These are phyloP conservation scores for Pleurozium schreberi DNA, from an alignment of 225 moss, liverwort and hornwort genomes.

Conservation along the genomic window DNA sequence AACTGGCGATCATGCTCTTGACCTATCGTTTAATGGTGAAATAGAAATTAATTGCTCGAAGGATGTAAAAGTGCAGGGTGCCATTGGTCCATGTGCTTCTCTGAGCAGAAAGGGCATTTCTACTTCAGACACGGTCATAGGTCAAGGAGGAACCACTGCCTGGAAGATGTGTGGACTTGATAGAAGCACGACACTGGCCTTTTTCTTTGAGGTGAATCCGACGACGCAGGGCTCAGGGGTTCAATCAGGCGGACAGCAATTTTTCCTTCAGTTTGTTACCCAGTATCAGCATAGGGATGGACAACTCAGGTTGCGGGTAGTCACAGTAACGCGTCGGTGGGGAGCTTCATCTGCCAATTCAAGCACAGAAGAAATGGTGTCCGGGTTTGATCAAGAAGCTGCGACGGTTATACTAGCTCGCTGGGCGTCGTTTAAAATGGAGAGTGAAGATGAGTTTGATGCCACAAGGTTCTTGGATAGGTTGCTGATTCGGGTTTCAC, in stretches of 20 bases:
- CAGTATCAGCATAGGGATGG: slow-evolving; percentile 91
- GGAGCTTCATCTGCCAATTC: slow-evolving; percentile 62
- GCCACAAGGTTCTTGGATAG: slow-evolving; percentile 89
- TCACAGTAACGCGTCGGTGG: slow-evolving; percentile 71
- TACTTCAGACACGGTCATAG: slow-evolving; percentile 68
- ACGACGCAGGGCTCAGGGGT: slow-evolving; percentile 49
- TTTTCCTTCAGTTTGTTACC: slow-evolving; percentile 89
- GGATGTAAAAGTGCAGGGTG: slow-evolving; percentile 94
- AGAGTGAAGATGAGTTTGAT: slow-evolving; percentile 92
- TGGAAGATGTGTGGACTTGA: slow-evolving; percentile 99
- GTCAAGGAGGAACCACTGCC: slow-evolving; percentile 80
- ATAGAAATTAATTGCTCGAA: slow-evolving; percentile 88
- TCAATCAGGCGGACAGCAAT: slow-evolving; percentile 56
- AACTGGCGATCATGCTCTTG: slow-evolving; percentile 69
- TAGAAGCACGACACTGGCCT: slow-evolving; percentile 86
- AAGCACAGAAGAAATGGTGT: slow-evolving; percentile 62
- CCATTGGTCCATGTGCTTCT: slow-evolving; percentile 88
- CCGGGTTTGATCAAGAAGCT: slow-evolving; percentile 95
- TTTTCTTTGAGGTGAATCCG: slow-evolving; percentile 88
- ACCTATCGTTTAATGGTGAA: slow-evolving; percentile 84
- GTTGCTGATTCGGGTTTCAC: slow-evolving; percentile 78
- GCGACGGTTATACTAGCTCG: slow-evolving; percentile 80
- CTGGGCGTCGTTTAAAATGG: slow-evolving; percentile 89
- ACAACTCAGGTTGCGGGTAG: slow-evolving; percentile 66
- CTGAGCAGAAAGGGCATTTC: slow-evolving; percentile 75